A percentile compares a stretch with the other conserved stretches of the same genome.
Conservation (phyloP, 176 grass and related monocot species). For the Pontederia crassipes region DNA sequence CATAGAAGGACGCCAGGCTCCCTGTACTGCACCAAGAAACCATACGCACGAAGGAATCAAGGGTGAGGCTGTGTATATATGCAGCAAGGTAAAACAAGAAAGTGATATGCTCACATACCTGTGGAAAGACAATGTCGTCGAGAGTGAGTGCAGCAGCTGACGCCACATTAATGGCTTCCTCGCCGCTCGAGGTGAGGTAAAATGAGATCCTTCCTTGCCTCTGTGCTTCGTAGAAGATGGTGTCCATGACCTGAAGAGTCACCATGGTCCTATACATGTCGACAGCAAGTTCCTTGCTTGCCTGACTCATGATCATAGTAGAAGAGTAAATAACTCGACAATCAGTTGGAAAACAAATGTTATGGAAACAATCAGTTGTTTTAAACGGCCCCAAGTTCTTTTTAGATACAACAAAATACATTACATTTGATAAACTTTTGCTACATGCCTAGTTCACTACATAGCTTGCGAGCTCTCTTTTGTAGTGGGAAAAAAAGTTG, state of each 20-base stretch:
- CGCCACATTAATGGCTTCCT: constrained; percentile 93
- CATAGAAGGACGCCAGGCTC: constrained; percentile 49
- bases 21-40: constrained; percentile 56
- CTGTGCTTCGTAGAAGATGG: constrained; percentile 93
- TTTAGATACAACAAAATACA: no score
- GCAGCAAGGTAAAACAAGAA: no score
- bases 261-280: constrained; percentile 88
- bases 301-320: constrained; percentile 18
- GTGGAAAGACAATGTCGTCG: constrained; percentile 78
- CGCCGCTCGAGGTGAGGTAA: constrained; percentile 81
- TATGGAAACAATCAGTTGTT: no score
- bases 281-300: constrained; percentile 66
- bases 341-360: no score
- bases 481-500: no score
- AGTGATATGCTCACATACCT: constrained; percentile 26
- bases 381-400: no score
- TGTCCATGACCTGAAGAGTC: constrained; percentile 86
- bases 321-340: no score
- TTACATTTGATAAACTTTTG: no score
- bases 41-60: background rate
- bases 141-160: constrained; percentile 73
- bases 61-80: no score
- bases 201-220: constrained; percentile 97
- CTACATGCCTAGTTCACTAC: no score
- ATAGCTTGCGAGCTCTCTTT: no score